Conservation (phyloP, 139 green algal genomes). For the Deuterostichococcus epilithicus region DNA sequence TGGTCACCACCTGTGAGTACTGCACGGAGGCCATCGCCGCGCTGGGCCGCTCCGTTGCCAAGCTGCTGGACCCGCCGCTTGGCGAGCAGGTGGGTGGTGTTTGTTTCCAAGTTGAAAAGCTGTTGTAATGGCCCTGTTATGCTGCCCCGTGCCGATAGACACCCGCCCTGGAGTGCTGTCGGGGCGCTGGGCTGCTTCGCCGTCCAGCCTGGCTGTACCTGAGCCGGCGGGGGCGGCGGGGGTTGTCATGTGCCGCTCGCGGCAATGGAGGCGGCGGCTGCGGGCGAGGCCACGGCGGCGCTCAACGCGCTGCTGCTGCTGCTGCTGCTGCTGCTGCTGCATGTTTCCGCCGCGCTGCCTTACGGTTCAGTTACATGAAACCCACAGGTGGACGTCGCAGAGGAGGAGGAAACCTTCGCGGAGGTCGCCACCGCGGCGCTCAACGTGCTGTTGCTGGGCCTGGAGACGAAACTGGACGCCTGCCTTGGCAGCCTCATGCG, state of each 20-base stretch:
- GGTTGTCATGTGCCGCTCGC: constrained; percentile 73
- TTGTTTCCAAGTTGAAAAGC: too few relatives aligned
- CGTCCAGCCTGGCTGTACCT: neutral
- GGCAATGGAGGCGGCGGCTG: constrained; percentile 79
- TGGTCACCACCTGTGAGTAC: constrained; percentile 92
- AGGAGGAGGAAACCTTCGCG: constrained; percentile 81
- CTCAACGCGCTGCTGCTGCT: constrained; percentile 81
- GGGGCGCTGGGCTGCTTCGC: neutral
- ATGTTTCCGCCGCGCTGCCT: neutral
- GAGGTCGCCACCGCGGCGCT: constrained; percentile 69
- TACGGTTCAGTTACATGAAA: neutral
- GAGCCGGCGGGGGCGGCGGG: too few relatives aligned
- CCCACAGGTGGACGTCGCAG: constrained; percentile 63
- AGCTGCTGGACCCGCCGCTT: constrained; percentile 56
- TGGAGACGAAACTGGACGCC: constrained; percentile 85
- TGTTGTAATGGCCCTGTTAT: too few relatives aligned
- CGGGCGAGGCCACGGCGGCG: constrained; percentile 61
- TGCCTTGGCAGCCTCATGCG: constrained; percentile 53
- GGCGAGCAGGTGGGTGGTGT: constrained; percentile 32
- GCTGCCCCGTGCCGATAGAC: too few relatives aligned
- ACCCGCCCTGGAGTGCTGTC: too few relatives aligned
- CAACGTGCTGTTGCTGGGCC: constrained; percentile 74
- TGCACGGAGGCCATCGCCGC: constrained; percentile 69
- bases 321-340: too few relatives aligned
- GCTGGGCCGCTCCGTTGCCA: constrained; percentile 53